These are phyloP conservation scores for Fusarium stilboides DNA, from an alignment of 2,329 filamentous ascomycete genomes.

Conservation along the genomic window DNA sequence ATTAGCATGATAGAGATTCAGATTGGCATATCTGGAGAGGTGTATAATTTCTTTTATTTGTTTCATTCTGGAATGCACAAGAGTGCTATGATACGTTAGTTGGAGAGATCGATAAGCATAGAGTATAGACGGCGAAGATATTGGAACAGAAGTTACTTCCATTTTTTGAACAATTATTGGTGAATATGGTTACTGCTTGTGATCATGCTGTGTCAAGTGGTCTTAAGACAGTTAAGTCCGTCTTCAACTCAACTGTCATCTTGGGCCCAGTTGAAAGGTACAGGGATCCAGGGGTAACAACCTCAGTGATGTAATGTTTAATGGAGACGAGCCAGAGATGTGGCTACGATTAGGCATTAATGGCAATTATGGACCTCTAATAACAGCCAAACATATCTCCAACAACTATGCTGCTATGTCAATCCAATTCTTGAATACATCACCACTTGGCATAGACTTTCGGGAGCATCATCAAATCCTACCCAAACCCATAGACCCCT, in stretches of 20 bases:
- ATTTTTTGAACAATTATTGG: neutral
- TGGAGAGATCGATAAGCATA: neutral
- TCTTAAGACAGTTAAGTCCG: neutral
- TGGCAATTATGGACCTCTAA: too few relatives aligned
- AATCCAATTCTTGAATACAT: too few relatives aligned
- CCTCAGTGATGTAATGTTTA: conserved; percentile 27
- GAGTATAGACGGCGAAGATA: conserved; percentile 20
- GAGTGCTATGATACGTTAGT: conserved; percentile 14
- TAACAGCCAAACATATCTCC: too few relatives aligned
- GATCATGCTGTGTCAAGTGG: too few relatives aligned
- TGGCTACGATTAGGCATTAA: too few relatives aligned
- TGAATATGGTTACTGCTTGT: neutral
- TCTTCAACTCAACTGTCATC: conserved; percentile 15
- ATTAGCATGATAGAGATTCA: conserved; percentile 27
- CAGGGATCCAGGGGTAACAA: conserved; percentile 26
- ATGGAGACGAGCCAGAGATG: neutral
- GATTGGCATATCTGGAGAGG: conserved; percentile 34
- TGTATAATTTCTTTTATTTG: conserved; percentile 21
- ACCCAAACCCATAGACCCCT: conserved; percentile 6
- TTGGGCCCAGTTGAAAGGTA: conserved; percentile 22
- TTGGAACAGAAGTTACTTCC: neutral
- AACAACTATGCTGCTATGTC: neutral
- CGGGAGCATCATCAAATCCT: conserved; percentile 1
- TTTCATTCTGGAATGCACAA: conserved; percentile 6
- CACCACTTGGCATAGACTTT: neutral